Evolutionary conservation across 768 basidiomycete genomes (phyloP).

Genomic region (Lentinus brumalis): DNA sequence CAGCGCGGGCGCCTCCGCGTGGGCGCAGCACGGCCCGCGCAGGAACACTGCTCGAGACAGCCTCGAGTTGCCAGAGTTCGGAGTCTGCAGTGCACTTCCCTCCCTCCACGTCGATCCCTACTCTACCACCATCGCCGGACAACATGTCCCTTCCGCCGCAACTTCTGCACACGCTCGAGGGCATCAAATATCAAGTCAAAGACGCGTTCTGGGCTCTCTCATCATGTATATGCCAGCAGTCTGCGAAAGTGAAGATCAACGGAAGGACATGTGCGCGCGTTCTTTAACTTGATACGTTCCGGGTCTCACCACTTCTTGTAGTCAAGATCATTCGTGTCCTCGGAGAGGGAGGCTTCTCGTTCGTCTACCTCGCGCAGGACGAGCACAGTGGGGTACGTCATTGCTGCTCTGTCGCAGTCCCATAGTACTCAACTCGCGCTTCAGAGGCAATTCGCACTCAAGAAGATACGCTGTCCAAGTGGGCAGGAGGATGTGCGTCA

Average conservation of each 20-base stretch:
- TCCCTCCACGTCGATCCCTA: background rate
- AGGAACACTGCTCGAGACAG: constrained; percentile 5
- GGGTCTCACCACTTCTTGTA: constrained; percentile 28
- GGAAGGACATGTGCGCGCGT: constrained; percentile 81
- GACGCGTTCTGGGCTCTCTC: constrained; percentile 83
- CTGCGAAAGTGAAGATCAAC: constrained; percentile 92
- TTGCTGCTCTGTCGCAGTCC: constrained; percentile 4
- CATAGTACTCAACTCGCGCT: background rate
- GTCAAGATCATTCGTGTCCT: constrained; percentile 91
- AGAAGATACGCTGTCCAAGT: constrained; percentile 94
- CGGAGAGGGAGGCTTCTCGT: constrained; percentile 95
- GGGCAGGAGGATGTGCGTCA: constrained; percentile 88
- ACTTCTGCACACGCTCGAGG: constrained; percentile 29
- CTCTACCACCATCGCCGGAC: background rate
- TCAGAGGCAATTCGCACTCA: constrained; percentile 90
- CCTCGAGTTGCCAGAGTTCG: constrained; percentile 3
- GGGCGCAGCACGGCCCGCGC: constrained; percentile 9
- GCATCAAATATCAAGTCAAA: constrained; percentile 55
- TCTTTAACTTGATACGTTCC: too few species aligned
- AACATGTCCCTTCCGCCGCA: constrained; percentile 29
- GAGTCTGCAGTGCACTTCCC: background rate
- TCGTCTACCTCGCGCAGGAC: constrained; percentile 87
- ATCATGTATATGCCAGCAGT: constrained; percentile 77
- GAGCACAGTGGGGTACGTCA: constrained; percentile 75
- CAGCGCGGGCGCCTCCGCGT: background rate